Evolutionary conservation across 2,329 filamentous ascomycete genomes (phyloP).

Genomic region (Simplicillium aogashimaense): DNA sequence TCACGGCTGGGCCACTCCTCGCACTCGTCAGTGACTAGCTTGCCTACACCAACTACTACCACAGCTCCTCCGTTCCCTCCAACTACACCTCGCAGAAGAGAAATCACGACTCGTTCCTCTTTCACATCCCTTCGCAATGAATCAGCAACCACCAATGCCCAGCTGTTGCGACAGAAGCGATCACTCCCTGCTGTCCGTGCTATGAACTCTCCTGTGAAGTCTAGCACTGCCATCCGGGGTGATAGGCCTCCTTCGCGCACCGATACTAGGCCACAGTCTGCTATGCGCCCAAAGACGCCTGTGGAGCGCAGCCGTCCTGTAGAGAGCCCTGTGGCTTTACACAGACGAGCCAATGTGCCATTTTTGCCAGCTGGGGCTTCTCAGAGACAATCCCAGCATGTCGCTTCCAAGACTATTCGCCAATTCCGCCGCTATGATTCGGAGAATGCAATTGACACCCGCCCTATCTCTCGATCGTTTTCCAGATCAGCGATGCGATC

Average conservation of each 20-base stretch:
- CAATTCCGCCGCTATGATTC: constrained; percentile 75
- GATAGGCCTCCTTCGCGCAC: constrained; percentile 52
- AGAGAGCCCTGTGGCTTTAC: constrained; percentile 41
- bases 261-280: constrained; percentile 41
- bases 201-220: constrained; percentile 40
- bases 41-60: constrained; percentile 50
- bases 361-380: constrained; percentile 73
- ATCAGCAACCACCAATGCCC: constrained; percentile 55
- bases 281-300: constrained; percentile 59
- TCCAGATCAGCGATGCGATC: constrained; percentile 50
- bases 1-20: constrained; percentile 60
- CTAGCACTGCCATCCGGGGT: constrained; percentile 29
- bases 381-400: constrained; percentile 67
- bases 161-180: constrained; percentile 55
- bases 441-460: constrained; percentile 52
- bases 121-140: constrained; percentile 44
- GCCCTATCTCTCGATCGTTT: constrained; percentile 45
- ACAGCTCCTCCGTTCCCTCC: constrained; percentile 43
- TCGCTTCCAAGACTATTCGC: constrained; percentile 59
- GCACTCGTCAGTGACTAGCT: constrained; percentile 57
- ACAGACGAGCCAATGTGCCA: constrained; percentile 54
- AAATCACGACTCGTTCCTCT: constrained; percentile 46
- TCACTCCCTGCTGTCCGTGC: constrained; percentile 52
- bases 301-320: constrained; percentile 47
- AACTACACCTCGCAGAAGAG: constrained; percentile 50